Evolutionary conservation across 2,329 filamentous ascomycete species (phyloP).

Genomic region (Cylindrodendrum hubeiense): DNA sequence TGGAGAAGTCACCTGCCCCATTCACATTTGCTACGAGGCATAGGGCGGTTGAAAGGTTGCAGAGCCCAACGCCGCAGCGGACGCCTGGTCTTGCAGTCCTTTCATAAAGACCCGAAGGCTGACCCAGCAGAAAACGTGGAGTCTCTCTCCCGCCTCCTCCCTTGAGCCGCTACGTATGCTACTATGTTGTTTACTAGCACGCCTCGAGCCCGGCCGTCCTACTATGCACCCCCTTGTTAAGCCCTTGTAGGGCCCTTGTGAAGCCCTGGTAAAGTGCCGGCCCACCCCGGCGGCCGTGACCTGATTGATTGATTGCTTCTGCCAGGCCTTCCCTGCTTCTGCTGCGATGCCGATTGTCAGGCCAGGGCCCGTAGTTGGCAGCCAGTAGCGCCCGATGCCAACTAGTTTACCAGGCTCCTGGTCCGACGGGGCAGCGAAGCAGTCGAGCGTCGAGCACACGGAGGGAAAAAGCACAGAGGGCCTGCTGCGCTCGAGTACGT

Average conservation of each 20-base stretch:
- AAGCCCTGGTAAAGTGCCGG: constrained; percentile 29
- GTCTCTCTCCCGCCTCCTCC: no score
- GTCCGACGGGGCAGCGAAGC: background rate
- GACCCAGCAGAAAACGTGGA: no score
- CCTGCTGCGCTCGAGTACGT: no score
- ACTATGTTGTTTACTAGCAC: no score
- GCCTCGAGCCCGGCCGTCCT: background rate
- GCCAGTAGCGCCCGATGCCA: constrained; percentile 12
- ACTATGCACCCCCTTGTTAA: background rate
- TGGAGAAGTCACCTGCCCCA: background rate
- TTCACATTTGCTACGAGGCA: background rate
- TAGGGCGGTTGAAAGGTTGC: background rate
- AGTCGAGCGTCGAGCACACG: no score
- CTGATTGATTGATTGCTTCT: constrained; percentile 35
- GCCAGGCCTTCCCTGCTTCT: constrained; percentile 1
- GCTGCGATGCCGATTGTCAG: constrained; percentile 23
- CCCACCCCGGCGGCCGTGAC: constrained; percentile 22
- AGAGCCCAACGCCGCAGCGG: no score
- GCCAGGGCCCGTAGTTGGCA: constrained; percentile 15
- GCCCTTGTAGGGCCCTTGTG: no score
- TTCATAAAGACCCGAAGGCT: background rate
- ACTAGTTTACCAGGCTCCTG: constrained; percentile 7
- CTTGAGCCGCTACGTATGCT: no score
- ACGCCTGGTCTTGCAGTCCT: background rate
- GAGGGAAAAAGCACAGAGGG: background rate